phyloP scores from a whole-genome alignment of 306 rosid species.

The Begonia masoniana region DNA sequence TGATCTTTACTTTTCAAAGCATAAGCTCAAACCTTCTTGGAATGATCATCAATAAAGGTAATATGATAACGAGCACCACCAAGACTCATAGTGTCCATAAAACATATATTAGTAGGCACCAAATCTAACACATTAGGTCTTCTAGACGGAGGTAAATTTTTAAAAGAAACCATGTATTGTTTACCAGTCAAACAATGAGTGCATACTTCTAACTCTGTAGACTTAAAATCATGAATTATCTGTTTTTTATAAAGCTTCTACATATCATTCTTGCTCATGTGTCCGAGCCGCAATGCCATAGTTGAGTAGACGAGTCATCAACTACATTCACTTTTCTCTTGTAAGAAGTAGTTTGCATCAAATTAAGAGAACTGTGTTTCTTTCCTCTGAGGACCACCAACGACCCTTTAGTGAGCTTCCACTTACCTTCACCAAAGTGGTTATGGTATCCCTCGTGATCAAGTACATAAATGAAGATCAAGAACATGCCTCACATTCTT shows the following conservation, averaged over 20 bases:
- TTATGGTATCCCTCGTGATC: neutral
- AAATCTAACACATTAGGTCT: too few species aligned
- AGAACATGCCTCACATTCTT: conserved; percentile 12
- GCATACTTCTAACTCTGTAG: neutral
- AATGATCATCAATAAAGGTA: too few species aligned
- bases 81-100: too few species aligned
- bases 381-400: too few species aligned
- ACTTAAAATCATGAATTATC: neutral
- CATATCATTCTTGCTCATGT: too few species aligned
- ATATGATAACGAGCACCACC: too few species aligned
- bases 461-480: neutral
- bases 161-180: neutral
- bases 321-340: neutral
- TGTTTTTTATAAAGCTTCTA: neutral
- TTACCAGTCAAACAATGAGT: conserved; percentile 3
- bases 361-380: neutral
- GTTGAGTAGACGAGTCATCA: neutral
- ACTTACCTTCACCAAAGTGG: too few species aligned
- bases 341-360: neutral
- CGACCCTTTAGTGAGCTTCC: neutral
- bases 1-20: too few species aligned
- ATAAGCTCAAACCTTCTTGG: too few species aligned
- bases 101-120: too few species aligned
- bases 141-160: neutral
- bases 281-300: conserved; percentile 6